Base-by-base conservation (phyloP, 345 rosid genomes). In the Brassica napus region DNA sequence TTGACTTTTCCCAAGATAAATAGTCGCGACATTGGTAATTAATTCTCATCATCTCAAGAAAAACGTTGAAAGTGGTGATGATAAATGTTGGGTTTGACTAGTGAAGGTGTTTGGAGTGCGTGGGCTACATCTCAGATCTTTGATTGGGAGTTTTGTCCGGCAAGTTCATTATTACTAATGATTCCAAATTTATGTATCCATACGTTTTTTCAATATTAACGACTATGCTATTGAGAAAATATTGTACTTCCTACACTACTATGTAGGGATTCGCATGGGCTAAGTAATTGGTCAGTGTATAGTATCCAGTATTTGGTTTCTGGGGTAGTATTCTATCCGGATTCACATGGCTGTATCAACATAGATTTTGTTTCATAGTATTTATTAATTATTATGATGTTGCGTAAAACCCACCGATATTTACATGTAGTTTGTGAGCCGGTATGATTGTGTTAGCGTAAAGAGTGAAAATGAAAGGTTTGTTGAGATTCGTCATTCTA, bases 61-160 rank as follows among this genome's bases (percentile, higher is more conserved):
- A 23, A 24, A 61, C 39, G 52, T 74, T 52, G 75, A 68, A 68
- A 79, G 31, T 62, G 65, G 75, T 26, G 82, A 79, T 73, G 74
- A 62, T 34, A 68, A 73, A 79, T 74, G 82, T 79, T 79, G 79
- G 78, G 75, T 79, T 79, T 79, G 79, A 79, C 82, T 74, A 69
- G 74, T 62, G 79, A 62, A 62, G 79, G 82, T 74, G 1, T 71
- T 73, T 79, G 78, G 59, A 68, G 58, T 73, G 75, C 82, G 82
- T 73, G 74, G 78, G 78, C 70, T 67, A 35, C 69, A 60, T 44
- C 1, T 47, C 14, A 30, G 26, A 57, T 78, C 21, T 58, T 66
- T 58, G 62, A 68, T 79, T 68, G 28, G 65, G 39, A 47, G 65
- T 61, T 78, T 65, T 71, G 6, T 54, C 68, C 77, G 55, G 55